Conservation (phyloP, 352 stramenopile species). For the Phytophthora pinifolia region DNA sequence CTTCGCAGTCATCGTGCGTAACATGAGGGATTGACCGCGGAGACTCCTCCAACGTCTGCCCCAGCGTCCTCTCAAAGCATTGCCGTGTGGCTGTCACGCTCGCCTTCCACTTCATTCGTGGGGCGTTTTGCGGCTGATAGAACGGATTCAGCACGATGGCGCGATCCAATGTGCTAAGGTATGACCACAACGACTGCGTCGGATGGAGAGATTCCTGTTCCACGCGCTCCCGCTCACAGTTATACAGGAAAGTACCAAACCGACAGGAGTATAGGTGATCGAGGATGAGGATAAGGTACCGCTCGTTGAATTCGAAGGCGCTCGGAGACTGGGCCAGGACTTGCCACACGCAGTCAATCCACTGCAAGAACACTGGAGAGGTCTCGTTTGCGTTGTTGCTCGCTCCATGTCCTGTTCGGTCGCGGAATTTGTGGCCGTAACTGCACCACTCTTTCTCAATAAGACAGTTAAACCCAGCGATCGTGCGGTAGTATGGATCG, state of each 20-base stretch:
- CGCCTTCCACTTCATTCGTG: conserved; percentile 50
- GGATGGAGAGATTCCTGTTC: conserved; percentile 49
- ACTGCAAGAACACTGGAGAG: conserved; percentile 97
- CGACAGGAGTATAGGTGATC: conserved; percentile 83
- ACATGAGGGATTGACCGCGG: conserved; percentile 13
- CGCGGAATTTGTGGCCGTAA: conserved; percentile 90
- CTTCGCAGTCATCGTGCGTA: conserved; percentile 28
- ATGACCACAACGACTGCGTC: conserved; percentile 81
- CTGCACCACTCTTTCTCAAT: conserved; percentile 91
- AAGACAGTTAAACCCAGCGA: conserved; percentile 81
- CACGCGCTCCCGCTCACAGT: conserved; percentile 85
- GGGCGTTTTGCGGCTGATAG: conserved; percentile 51
- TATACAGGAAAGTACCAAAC: conserved; percentile 95
- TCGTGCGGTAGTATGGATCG: conserved; percentile 90
- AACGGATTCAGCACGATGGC: conserved; percentile 74
- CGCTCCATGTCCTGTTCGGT: conserved; percentile 63
- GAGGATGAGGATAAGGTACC: conserved; percentile 77
- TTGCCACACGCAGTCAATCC: conserved; percentile 89
- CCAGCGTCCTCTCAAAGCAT: conserved; percentile 40
- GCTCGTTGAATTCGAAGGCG: conserved; percentile 87
- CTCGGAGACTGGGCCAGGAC: conserved; percentile 72
- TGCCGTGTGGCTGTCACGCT: conserved; percentile 61
- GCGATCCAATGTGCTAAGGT: conserved; percentile 60
- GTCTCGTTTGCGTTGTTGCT: conserved; percentile 81
- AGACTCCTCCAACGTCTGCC: conserved; percentile 14